Evolutionary conservation across 2,329 filamentous ascomycete genomes (phyloP), one percentile per base, ranked within the genome.

Genomic region (Aspergillus chevalieri): DNA sequence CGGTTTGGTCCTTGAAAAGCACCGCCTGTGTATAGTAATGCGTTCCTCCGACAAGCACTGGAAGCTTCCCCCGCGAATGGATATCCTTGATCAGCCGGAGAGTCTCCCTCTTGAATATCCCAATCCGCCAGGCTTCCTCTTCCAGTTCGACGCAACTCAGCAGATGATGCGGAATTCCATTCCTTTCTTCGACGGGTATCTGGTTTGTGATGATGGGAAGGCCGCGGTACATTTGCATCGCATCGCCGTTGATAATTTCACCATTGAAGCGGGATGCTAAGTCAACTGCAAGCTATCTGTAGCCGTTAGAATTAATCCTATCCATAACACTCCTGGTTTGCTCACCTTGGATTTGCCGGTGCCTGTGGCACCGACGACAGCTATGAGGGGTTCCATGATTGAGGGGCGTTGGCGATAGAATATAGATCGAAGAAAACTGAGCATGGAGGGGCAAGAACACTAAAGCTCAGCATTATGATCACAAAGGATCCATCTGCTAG

Each of bases 201-300:
- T 97, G 95, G 69, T 98, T 98, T 22, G 93, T 98, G 59, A 97
- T 92, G 55, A 97, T 85, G 4, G 93, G 90, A 41, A 98, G 75
- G 2, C 93, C 93, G 47, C 81, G 80, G 68, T 98, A 98, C 72
- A 98, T 84, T 67, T 98, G 93, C 90, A 98, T 95, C 36, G 93
- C 93, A 76, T 98, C 93, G 43, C 89, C 89, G 65, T 98, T 98
- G 72, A 98, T 90, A 47, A 98, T 81, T 69, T 98, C 93, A 64
- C 94, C 93, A 68, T 93, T 85, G 70, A 90, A 91, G 19, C 79
- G 82, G 39, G 78, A 78, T 1, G 94, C 93, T 46, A 98, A 74
- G 55, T 95, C 89, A 38, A 98, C 86, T 7, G 93, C 93, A 57
- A 96, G 80, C 90, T 95, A 59, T 58, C 56, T 65, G 53, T 52